Conservation (phyloP, 2,329 filamentous ascomycete genomes). For the Pseudogymnoascus sp. region DNA sequence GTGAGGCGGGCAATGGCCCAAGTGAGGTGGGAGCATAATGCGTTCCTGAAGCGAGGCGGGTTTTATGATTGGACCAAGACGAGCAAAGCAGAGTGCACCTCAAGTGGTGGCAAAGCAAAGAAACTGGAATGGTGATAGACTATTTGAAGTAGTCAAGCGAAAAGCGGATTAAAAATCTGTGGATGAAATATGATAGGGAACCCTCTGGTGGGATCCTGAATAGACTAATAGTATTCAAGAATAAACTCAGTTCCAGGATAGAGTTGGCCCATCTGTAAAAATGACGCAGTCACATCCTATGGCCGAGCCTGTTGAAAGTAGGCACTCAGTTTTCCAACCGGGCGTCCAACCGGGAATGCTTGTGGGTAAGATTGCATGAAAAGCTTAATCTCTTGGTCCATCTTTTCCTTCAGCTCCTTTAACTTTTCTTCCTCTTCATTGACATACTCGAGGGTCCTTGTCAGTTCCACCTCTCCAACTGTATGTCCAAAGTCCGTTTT, state of each 20-base stretch:
- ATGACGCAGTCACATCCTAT: neutral
- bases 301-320: constrained; percentile 6
- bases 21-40: constrained; percentile 11
- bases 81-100: neutral
- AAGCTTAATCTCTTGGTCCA: constrained; percentile 13
- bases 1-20: constrained; percentile 10
- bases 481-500: constrained; percentile 15
- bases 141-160: too few species aligned
- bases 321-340: constrained; percentile 14
- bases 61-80: constrained; percentile 15
- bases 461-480: constrained; percentile 15
- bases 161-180: too few species aligned
- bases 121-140: too few species aligned
- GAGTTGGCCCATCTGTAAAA: too few species aligned
- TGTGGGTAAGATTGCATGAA: constrained; percentile 13
- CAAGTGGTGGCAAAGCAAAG: too few species aligned
- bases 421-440: constrained; percentile 9
- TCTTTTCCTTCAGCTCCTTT: constrained; percentile 10
- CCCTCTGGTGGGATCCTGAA: too few species aligned
- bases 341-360: constrained; percentile 13
- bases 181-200: too few species aligned
- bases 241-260: too few species aligned
- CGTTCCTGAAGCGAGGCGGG: constrained; percentile 12
- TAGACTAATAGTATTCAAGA: too few species aligned
- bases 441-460: constrained; percentile 10